Base-by-base conservation (phyloP, 352 stramenopile genomes). In the Globisporangium cylindrosporum region DNA sequence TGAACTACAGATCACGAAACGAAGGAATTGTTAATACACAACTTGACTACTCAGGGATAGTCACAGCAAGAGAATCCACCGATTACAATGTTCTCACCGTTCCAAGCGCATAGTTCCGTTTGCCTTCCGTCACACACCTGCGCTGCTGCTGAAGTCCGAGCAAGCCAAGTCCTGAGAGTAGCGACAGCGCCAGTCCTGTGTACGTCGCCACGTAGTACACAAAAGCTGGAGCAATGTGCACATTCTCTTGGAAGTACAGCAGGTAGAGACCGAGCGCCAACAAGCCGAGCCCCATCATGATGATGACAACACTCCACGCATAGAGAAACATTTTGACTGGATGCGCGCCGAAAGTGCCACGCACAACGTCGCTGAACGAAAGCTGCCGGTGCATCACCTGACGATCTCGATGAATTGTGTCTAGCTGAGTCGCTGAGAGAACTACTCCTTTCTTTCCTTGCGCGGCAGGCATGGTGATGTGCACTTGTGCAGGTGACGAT, bases 181-280 rank as follows among this genome's bases (percentile, higher is more conserved):
- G 38, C 2, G 79, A 63, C 41, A 89, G 59, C 4, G 64, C 76
- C 1, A 88, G 55, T 0, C 77, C 79, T 6, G 76, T 82, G 57
- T 82, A 89, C 15, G 78, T 76, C 15, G 81, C 78, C 29, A 91
- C 53, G 64, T 79, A 80, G 60, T 88, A 89, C 32, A 80, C 77
- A 0, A 86, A 67, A 3, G 68, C 68, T 5, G 84, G 80, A 4
- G 80, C 74, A 24, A 92, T 75, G 29, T 78, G 73, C 1, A 80
- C 82, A 34, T 86, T 84, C 7, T 84, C 73, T 62, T 90, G 78
- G 56, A 89, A 85, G 64, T 82, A 91, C 24, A 88, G 68, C 18
- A 86, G 67, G 32, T 89, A 92, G 34, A 91, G 46, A 0, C 85
- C 82, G n/a, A 89, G 69, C 7, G 67, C 84, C 4, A 87, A 62